Base-by-base conservation (phyloP, 2,329 filamentous ascomycete genomes). In the Mycosphaerelloides madeirae region DNA sequence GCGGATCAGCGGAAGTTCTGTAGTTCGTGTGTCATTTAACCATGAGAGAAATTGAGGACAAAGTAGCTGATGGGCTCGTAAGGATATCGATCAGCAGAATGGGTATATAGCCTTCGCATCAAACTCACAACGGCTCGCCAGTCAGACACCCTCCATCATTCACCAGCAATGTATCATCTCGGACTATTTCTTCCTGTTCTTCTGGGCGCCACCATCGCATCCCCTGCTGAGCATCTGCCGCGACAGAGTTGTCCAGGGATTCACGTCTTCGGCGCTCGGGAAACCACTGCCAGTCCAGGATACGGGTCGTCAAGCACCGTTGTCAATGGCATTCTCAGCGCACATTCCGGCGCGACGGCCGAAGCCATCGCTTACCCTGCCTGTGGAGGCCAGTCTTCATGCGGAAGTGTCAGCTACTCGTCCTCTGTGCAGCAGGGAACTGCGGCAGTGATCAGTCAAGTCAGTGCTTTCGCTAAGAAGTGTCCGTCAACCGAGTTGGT, bases 341-440 rank as follows among this genome's bases (percentile, higher is more conserved):
- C 68, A 2, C 68, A 65, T 52, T 54, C 68, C 3, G 68, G 67
- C 14, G 47, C 68, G 9, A 67, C 66, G 19, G 56, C 68, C 2
- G 68, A 70, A 43, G 67, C 68, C 11, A 70, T 71, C 43, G 56
- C 57, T 13, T 71, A 71, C 53, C 68, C 83, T 29, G 82, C 82
- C 1, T 70, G 67, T 0, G 84, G 81, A 54, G 79, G 79, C 12
- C 70, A 75, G 11, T 25, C 22, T 9, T 25, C 22, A 25, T 18
- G 19, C 15, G 33, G 33, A n/a, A 38, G 45, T 33, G 65, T 76
- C 19, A 74, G 71, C 57, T 85, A 85, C 53, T 77, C 73, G 1
- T 73, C 72, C 53, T 84, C 80, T 6, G 79, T 76, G 0, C 59
- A 67, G 3, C 71, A 78, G 44, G 81, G 81, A 31, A 49, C 50